Evolutionary conservation across 169 alveolate species (phyloP).

Genomic region (Eimeria zaria): DNA sequence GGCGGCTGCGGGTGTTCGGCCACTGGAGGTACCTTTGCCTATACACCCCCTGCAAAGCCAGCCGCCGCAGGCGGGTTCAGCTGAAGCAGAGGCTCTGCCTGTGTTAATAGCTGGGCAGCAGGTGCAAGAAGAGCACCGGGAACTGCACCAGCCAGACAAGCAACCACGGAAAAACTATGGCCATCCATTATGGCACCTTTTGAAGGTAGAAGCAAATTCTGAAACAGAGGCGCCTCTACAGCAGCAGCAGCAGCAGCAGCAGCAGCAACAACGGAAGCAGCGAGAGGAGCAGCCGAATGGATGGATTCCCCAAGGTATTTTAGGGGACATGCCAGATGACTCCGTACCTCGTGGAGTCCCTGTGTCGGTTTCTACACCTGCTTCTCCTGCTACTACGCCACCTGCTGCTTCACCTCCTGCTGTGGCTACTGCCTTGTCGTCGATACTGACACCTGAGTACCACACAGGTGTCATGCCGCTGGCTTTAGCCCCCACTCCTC

Average conservation of each 20-base stretch:
- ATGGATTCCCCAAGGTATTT: constrained; percentile 6
- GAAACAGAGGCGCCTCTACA: not conserved
- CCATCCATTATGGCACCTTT: constrained; percentile 69
- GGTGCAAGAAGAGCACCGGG: constrained; percentile 53
- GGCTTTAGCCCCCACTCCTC: constrained; percentile 13
- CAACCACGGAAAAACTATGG: constrained; percentile 35
- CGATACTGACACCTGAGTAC: constrained; percentile 6
- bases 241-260: constrained; percentile 58
- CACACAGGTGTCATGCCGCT: constrained; percentile 68
- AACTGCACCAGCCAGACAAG: constrained; percentile 63
- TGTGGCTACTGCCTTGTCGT: not conserved
- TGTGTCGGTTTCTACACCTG: not conserved
- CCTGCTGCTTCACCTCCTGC: not conserved
- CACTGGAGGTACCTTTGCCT: constrained; percentile 67
- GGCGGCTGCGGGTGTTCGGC: constrained; percentile 70
- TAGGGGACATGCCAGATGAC: not conserved
- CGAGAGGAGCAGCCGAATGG: constrained; percentile 2
- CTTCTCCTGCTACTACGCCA: not conserved
- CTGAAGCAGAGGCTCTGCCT: constrained; percentile 48
- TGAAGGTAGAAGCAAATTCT: constrained; percentile 16
- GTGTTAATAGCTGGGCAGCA: constrained; percentile 30
- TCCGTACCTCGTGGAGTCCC: not conserved
- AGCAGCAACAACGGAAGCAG: constrained; percentile 35
- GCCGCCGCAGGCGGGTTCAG: constrained; percentile 36
- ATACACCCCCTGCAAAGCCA: constrained; percentile 30